Evolutionary conservation across 768 basidiomycete species (phyloP).

Genomic region (Phlebiopsis gigantea): DNA sequence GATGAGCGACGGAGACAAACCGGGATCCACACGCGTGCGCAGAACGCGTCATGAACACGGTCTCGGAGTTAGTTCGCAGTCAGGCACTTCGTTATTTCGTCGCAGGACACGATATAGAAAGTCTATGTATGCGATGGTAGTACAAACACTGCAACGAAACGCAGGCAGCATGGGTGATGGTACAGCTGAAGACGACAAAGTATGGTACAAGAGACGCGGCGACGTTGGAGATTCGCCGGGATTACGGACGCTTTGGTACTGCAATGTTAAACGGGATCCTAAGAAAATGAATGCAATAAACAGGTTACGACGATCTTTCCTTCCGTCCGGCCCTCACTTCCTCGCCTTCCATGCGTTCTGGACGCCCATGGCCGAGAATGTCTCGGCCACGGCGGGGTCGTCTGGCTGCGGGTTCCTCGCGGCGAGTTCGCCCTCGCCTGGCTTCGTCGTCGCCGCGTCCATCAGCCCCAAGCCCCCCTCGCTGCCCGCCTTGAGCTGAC

Average conservation of each 20-base stretch:
- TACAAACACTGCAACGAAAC: not conserved
- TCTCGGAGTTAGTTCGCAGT: not conserved
- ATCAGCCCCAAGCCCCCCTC: slow-evolving; percentile 38
- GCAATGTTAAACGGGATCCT: not conserved
- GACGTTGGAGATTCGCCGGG: not conserved
- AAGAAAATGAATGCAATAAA: slow-evolving; percentile 3
- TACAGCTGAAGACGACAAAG: not conserved
- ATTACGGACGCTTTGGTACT: slow-evolving; percentile 2
- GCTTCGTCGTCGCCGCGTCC: slow-evolving; percentile 35
- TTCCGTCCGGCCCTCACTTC: slow-evolving; percentile 31
- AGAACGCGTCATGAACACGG: not conserved
- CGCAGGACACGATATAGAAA: not conserved
- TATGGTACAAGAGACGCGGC: slow-evolving; percentile 1
- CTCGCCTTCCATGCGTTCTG: slow-evolving; percentile 44
- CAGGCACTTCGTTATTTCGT: not conserved
- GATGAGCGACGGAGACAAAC: not conserved
- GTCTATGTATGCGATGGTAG: not conserved
- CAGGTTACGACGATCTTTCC: not conserved
- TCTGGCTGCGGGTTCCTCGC: slow-evolving; percentile 46
- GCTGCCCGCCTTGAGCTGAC: slow-evolving; percentile 40
- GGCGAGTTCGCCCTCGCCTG: slow-evolving; percentile 33
- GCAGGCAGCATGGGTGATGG: not conserved
- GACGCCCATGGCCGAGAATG: slow-evolving; percentile 41
- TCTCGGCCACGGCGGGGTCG: slow-evolving; percentile 34
- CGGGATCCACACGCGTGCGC: not conserved